Percentiles rank a stretch among this genome's conserved stretches.
These are phyloP conservation scores for Selenicereus undatus DNA, from an alignment of 148 eudicot genomes.

Conservation along the genomic window DNA sequence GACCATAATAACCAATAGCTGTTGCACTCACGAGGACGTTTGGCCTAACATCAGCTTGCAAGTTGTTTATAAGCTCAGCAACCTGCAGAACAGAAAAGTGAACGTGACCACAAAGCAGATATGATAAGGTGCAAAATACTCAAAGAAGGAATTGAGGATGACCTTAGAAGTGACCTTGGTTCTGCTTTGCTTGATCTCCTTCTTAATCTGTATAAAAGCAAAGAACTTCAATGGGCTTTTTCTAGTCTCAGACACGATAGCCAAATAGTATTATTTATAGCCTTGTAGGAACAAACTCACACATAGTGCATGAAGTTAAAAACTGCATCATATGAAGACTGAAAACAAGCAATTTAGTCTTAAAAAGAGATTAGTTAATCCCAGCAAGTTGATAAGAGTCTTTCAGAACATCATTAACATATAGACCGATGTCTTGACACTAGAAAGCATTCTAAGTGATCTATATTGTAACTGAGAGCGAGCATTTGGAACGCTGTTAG, in stretches of 20 bases:
- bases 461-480: neutral
- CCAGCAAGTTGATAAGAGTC: neutral
- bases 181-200: constrained; percentile 94
- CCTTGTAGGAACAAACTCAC: too few relatives aligned
- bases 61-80: constrained; percentile 65
- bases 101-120: constrained; percentile 13
- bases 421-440: neutral
- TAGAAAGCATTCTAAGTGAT: neutral
- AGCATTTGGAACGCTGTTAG: neutral
- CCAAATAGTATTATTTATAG: neutral
- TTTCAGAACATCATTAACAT: neutral
- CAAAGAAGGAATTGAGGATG: constrained; percentile 4
- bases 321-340: too few relatives aligned
- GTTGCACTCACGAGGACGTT: constrained; percentile 88
- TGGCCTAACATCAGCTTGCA: constrained; percentile 65
- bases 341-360: too few relatives aligned
- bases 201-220: constrained; percentile 58
- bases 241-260: neutral
- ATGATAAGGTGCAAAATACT: neutral
- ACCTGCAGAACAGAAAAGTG: constrained; percentile 50
- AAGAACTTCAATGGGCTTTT: constrained; percentile 6
- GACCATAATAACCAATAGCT: constrained; percentile 96
- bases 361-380: too few relatives aligned
- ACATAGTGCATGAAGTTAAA: too few relatives aligned
- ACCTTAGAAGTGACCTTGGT: constrained; percentile 91